Evolutionary conservation across 1,284 basidiomycete species (phyloP).

Genomic region (Microbotryum violaceum): DNA sequence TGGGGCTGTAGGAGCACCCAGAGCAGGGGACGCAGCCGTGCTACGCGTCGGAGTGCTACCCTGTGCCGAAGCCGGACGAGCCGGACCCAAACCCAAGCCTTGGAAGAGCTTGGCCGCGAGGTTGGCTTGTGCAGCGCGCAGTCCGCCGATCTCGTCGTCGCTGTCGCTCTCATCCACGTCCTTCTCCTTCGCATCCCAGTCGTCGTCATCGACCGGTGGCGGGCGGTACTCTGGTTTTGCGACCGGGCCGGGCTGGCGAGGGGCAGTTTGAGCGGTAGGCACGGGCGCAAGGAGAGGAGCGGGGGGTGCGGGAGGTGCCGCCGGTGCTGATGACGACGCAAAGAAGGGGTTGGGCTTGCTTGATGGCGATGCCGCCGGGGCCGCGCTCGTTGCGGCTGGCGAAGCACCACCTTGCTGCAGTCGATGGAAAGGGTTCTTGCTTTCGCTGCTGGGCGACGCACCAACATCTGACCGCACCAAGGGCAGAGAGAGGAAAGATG

Average conservation of each 20-base stretch:
- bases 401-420: conserved; percentile 12
- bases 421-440: conserved; percentile 33
- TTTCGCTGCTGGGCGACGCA: conserved; percentile 5
- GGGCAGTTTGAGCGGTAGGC: conserved; percentile 31
- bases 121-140: conserved; percentile 57
- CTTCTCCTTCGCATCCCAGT: conserved; percentile 74
- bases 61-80: conserved; percentile 55
- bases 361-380: conserved; percentile 5
- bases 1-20: conserved; percentile 36
- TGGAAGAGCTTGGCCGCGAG: conserved; percentile 53
- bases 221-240: conserved; percentile 54
- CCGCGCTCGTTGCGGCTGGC: not conserved
- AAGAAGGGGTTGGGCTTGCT: conserved; percentile 37
- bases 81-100: conserved; percentile 25
- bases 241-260: conserved; percentile 45
- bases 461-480: not conserved
- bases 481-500: conserved; percentile 20
- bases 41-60: conserved; percentile 17
- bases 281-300: conserved; percentile 29
- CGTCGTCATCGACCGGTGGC: conserved; percentile 60
- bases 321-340: conserved; percentile 1
- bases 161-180: conserved; percentile 65
- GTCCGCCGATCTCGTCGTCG: conserved; percentile 57
- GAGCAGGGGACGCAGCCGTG: conserved; percentile 34
- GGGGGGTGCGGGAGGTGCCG: conserved; percentile 19